Evolutionary conservation across 140 eudicot genomes (phyloP).

Genomic region (Eryngium alpinum): DNA sequence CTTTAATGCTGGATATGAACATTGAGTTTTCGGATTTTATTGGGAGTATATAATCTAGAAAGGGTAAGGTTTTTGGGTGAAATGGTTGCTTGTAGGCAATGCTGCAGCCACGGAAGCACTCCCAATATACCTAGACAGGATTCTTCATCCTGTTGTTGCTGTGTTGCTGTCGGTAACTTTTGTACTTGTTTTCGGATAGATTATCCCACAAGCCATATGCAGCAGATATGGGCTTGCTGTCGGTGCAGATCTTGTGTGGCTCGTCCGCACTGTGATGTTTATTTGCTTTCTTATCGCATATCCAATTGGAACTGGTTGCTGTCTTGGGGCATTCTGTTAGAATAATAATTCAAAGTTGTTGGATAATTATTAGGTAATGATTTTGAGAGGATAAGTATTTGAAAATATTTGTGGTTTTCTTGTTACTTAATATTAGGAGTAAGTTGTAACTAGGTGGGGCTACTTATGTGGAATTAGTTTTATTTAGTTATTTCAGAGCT

Average conservation of each 20-base stretch:
- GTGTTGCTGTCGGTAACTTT: conserved; percentile 93
- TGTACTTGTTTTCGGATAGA: conserved; percentile 68
- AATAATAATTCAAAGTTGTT: conserved; percentile 54
- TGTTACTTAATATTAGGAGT: no score
- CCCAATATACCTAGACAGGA: conserved; percentile 81
- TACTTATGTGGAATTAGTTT: no score
- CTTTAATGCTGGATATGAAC: no score
- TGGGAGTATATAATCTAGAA: no score
- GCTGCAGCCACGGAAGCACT: conserved; percentile 87
- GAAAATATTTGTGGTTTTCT: no score
- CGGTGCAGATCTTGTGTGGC: conserved; percentile 85
- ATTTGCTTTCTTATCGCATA: conserved; percentile 83
- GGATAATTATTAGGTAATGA: no score
- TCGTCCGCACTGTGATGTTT: conserved; percentile 77
- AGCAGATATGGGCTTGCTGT: conserved; percentile 95
- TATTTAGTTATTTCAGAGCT: no score
- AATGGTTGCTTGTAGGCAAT: no score
- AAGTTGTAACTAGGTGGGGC: no score
- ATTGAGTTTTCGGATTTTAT: no score
- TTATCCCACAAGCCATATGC: conserved; percentile 63
- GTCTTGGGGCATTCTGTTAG: conserved; percentile 82
- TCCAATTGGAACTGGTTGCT: conserved; percentile 87
- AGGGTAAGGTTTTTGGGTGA: no score
- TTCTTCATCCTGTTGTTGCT: conserved; percentile 89
- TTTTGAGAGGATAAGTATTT: no score